Percentiles rank a stretch among this genome's conserved stretches.
These are phyloP conservation scores for Glebionis coronaria DNA, from an alignment of 129 eudicot genomes.

Conservation along the genomic window DNA sequence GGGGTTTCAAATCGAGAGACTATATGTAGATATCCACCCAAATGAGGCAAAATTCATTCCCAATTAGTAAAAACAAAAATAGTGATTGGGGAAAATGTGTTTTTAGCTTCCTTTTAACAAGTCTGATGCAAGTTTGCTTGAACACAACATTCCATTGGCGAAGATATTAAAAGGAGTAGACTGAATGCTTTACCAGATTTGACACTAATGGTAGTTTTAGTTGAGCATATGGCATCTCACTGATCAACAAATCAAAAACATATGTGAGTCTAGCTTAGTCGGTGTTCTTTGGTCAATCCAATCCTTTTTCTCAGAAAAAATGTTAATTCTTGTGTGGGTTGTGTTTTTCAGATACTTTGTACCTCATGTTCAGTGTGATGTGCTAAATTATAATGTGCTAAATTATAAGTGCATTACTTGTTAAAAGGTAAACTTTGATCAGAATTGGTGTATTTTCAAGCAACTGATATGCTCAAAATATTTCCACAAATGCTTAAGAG, in stretches of 20 bases:
- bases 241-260: constrained; percentile 73
- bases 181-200: no score
- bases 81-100: no score
- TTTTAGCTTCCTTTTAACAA: neutral
- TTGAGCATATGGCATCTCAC: constrained; percentile 90
- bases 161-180: no score
- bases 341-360: constrained; percentile 54
- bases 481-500: no score
- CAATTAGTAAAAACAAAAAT: no score
- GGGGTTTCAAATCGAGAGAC: no score
- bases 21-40: no score
- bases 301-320: neutral
- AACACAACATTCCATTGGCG: constrained; percentile 22
- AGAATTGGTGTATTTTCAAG: no score
- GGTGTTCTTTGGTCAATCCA: neutral
- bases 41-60: neutral
- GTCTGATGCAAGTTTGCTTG: neutral
- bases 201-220: constrained; percentile 86
- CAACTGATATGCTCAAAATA: no score
- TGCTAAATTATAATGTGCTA: no score
- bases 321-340: neutral
- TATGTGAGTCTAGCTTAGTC: constrained; percentile 58
- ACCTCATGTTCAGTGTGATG: constrained; percentile 95
- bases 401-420: no score
- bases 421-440: no score